These are phyloP conservation scores for Tylopilus sp. DNA, from an alignment of 1,284 basidiomycete genomes.

Conservation along the genomic window DNA sequence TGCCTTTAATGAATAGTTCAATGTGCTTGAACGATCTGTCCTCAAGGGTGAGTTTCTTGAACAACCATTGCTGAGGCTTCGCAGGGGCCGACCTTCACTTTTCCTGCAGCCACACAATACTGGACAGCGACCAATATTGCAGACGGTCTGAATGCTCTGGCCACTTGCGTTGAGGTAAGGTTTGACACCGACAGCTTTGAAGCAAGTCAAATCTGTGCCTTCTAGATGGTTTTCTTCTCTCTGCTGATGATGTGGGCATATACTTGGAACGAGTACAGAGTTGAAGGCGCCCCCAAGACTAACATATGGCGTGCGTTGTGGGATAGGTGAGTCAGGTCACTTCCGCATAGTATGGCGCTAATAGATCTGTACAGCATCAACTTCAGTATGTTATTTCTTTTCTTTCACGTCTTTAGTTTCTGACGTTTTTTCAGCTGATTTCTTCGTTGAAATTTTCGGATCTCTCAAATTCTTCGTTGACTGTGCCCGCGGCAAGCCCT, in stretches of 20 bases:
- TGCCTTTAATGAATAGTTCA: slow-evolving; percentile 53
- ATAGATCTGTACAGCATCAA: slow-evolving; percentile 62
- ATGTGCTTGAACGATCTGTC: slow-evolving; percentile 61
- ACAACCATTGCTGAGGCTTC: background rate
- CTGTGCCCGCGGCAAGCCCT: slow-evolving; percentile 54
- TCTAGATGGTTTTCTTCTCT: slow-evolving; percentile 84
- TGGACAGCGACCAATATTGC: slow-evolving; percentile 83
- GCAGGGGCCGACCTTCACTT: background rate
- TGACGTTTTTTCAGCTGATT: slow-evolving; percentile 58
- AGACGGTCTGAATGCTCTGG: slow-evolving; percentile 80
- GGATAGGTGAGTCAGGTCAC: slow-evolving; percentile 62
- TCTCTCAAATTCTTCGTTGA: slow-evolving; percentile 69
- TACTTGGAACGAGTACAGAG: slow-evolving; percentile 67
- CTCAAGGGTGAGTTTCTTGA: slow-evolving; percentile 57
- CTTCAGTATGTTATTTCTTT: slow-evolving; percentile 60
- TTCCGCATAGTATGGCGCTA: slow-evolving; percentile 1
- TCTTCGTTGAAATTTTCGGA: slow-evolving; percentile 64
- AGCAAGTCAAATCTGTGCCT: slow-evolving; percentile 12
- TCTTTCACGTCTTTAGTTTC: slow-evolving; percentile 9
- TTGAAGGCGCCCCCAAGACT: slow-evolving; percentile 49
- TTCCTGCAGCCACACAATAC: slow-evolving; percentile 63
- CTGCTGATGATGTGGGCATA: slow-evolving; percentile 84
- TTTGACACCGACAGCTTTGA: background rate
- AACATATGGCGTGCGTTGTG: slow-evolving; percentile 69
- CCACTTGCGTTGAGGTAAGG: slow-evolving; percentile 79